Conservation (phyloP, 768 basidiomycete genomes). For the Russula lepida region DNA sequence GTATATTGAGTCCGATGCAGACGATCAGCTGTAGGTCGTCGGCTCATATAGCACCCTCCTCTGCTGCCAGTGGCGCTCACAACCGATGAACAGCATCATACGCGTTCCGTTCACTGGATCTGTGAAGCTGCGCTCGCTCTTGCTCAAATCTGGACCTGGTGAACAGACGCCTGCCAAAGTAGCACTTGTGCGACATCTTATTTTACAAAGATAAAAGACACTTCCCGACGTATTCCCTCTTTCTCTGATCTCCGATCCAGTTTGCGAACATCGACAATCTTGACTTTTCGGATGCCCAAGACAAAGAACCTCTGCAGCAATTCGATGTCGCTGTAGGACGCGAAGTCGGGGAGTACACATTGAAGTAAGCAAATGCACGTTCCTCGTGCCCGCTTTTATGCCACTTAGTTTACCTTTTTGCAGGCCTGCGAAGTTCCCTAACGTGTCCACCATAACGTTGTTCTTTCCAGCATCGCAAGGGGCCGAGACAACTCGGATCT, state of each 20-base stretch:
- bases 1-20: conserved; percentile 84
- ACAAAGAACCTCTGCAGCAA: conserved; percentile 60
- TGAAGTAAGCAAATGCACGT: conserved; percentile 48
- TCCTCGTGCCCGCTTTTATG: not conserved
- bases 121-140: conserved; percentile 73
- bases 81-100: conserved; percentile 47
- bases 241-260: conserved; percentile 32
- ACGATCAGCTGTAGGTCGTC: conserved; percentile 69
- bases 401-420: not conserved
- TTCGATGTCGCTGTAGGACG: conserved; percentile 59
- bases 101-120: conserved; percentile 83
- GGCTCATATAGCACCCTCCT: not conserved
- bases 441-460: conserved; percentile 70
- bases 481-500: conserved; percentile 65
- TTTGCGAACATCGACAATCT: conserved; percentile 69
- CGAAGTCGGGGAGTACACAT: conserved; percentile 77
- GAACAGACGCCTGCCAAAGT: conserved; percentile 72
- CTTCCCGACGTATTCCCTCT: not conserved
- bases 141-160: conserved; percentile 76
- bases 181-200: conserved; percentile 43
- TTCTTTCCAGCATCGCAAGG: conserved; percentile 78
- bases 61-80: not conserved
- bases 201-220: not conserved
- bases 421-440: conserved; percentile 82
- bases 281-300: conserved; percentile 69